These are phyloP conservation scores for Saccharomycopsis phalli DNA, from an alignment of 1,139 yeast genomes.

Conservation along the genomic window DNA sequence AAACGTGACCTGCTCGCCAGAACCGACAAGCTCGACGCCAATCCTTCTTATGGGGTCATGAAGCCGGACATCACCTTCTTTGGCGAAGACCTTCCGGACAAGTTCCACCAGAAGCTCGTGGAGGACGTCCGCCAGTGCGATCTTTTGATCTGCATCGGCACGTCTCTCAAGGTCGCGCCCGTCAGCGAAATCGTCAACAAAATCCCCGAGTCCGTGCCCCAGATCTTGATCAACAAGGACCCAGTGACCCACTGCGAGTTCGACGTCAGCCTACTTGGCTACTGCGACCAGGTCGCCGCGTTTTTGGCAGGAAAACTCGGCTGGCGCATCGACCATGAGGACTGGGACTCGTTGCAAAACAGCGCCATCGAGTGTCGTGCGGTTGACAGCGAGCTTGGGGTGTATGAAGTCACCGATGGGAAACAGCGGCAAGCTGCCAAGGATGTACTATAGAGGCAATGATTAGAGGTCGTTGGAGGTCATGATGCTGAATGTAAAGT, in stretches of 20 bases:
- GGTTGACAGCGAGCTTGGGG: slow-evolving; percentile 27
- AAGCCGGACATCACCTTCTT: slow-evolving; percentile 95
- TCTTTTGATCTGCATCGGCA: slow-evolving; percentile 78
- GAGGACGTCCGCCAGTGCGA: slow-evolving; percentile 64
- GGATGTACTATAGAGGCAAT: not conserved
- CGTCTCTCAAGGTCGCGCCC: slow-evolving; percentile 91
- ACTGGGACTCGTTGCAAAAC: slow-evolving; percentile 26
- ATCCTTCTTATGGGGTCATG: slow-evolving; percentile 65
- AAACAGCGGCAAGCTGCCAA: slow-evolving; percentile 22
- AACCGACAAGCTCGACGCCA: slow-evolving; percentile 5
- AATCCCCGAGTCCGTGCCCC: slow-evolving; percentile 67
- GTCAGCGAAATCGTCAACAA: slow-evolving; percentile 87
- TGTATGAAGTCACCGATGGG: slow-evolving; percentile 27
- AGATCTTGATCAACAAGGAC: slow-evolving; percentile 72
- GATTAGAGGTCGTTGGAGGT: not conserved
- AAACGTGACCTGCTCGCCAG: slow-evolving; percentile 31
- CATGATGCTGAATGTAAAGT: too few relatives aligned
- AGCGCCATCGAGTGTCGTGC: slow-evolving; percentile 26
- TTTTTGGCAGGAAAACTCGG: slow-evolving; percentile 50
- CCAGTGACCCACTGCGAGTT: slow-evolving; percentile 73
- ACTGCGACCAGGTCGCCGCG: slow-evolving; percentile 80
- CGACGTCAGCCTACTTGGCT: slow-evolving; percentile 73
- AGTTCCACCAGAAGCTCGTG: slow-evolving; percentile 55
- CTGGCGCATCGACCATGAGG: slow-evolving; percentile 62
- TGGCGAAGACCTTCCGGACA: slow-evolving; percentile 78